Evolutionary conservation across 208 protist species (phyloP).

Genomic region (Leishmania turanica): DNA sequence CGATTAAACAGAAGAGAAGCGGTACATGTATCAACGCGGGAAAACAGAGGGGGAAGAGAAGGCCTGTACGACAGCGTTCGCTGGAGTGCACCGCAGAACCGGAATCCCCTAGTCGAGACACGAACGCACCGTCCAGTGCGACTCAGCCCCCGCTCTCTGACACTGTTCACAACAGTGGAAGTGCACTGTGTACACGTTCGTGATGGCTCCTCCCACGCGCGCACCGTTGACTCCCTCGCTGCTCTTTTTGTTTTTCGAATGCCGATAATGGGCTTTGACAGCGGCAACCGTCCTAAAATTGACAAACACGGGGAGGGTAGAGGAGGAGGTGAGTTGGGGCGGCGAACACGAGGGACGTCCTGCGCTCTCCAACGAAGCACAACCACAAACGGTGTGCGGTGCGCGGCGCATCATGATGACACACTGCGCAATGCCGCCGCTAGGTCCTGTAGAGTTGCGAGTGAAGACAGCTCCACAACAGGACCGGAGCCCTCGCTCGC

Average conservation of each 20-base stretch:
- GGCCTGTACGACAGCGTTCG: not conserved
- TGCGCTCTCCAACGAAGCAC: not conserved
- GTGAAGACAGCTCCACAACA: slow-evolving; percentile 7
- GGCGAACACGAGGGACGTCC: not conserved
- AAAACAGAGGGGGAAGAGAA: not conserved
- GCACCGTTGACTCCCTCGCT: not conserved
- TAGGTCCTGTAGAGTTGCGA: slow-evolving; percentile 21
- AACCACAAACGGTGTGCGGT: not conserved
- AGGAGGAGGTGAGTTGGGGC: not conserved
- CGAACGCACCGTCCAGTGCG: not conserved
- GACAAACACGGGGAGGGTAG: not conserved
- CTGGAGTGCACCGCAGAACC: not conserved
- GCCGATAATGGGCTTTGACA: not conserved
- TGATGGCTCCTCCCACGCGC: not conserved
- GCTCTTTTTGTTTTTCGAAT: not conserved
- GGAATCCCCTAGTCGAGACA: not conserved
- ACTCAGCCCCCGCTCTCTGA: not conserved
- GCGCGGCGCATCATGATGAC: not conserved
- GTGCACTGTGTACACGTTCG: not conserved
- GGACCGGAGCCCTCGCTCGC: not conserved
- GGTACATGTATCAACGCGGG: not conserved
- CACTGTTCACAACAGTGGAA: not conserved
- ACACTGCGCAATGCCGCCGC: slow-evolving; percentile 18
- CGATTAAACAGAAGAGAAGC: not conserved
- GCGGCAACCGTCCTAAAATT: not conserved